Evolutionary conservation across 352 stramenopile species (phyloP).

Genomic region (Phytophthora fragariaefolia): DNA sequence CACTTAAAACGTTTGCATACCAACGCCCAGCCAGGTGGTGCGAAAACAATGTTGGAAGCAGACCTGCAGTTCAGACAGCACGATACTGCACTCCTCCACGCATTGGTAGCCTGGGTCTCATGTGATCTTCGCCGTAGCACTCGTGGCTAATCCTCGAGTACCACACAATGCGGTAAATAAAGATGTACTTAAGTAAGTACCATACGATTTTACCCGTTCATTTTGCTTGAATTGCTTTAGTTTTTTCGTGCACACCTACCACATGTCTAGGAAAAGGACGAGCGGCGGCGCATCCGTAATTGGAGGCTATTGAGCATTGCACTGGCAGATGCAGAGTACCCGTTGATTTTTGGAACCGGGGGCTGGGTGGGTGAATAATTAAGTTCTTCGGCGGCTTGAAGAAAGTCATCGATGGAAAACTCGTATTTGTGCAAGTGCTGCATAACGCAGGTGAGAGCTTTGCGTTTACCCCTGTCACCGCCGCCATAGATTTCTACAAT

Average conservation of each 20-base stretch:
- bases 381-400: slow-evolving; percentile 66
- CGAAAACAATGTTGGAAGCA: slow-evolving; percentile 1
- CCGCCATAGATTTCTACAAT: slow-evolving; percentile 77
- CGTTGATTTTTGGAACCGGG: slow-evolving; percentile 6
- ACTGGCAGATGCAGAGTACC: slow-evolving; percentile 13
- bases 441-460: slow-evolving; percentile 74
- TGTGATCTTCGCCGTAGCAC: slow-evolving; percentile 43
- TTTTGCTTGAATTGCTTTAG: too few relatives aligned
- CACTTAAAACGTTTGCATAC: slow-evolving; percentile 71
- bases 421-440: slow-evolving; percentile 85
- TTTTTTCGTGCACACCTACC: background rate
- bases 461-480: slow-evolving; percentile 74
- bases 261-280: slow-evolving; percentile 48
- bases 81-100: slow-evolving; percentile 58
- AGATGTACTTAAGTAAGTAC: too few relatives aligned
- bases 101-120: slow-evolving; percentile 60
- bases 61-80: slow-evolving; percentile 47
- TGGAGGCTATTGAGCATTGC: slow-evolving; percentile 62
- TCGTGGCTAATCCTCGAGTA: slow-evolving; percentile 2
- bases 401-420: slow-evolving; percentile 80
- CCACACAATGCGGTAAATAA: background rate
- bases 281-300: slow-evolving; percentile 61
- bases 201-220: too few relatives aligned
- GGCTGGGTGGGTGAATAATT: slow-evolving; percentile 25
- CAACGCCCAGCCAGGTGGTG: slow-evolving; percentile 28